Evolutionary conservation across 164 flowering plant genomes (phyloP).

Genomic region (Annona squamosa): DNA sequence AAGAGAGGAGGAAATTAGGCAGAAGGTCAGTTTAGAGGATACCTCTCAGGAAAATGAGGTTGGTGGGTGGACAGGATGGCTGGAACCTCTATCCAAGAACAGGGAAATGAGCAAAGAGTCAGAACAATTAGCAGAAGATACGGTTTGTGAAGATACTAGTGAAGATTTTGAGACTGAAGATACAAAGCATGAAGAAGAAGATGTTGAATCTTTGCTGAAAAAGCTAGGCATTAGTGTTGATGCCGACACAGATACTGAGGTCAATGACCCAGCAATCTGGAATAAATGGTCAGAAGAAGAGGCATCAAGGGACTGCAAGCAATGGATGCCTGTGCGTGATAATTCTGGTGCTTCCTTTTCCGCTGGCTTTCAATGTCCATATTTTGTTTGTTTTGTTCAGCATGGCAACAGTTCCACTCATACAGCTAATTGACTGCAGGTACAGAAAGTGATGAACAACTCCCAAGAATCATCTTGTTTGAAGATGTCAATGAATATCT

Average conservation of each 20-base stretch:
- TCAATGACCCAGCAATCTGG: constrained; percentile 68
- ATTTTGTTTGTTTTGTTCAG: not conserved
- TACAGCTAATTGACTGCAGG: constrained; percentile 15
- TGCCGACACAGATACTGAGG: constrained; percentile 49
- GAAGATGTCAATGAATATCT: constrained; percentile 84
- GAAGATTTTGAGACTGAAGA: constrained; percentile 41
- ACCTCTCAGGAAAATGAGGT: constrained; percentile 34
- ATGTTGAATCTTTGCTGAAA: constrained; percentile 63
- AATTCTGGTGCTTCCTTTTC: constrained; percentile 37
- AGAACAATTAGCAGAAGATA: constrained; percentile 19
- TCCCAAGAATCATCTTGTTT: constrained; percentile 52
- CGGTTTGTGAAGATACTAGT: constrained; percentile 26
- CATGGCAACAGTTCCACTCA: not conserved
- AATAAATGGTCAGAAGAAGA: constrained; percentile 83
- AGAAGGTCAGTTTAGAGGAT: constrained; percentile 43
- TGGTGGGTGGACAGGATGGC: constrained; percentile 99
- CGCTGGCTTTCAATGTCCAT: not conserved
- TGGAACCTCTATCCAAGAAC: constrained; percentile 38
- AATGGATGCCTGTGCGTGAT: constrained; percentile 86
- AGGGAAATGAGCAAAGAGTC: constrained; percentile 15
- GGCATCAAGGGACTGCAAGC: constrained; percentile 48
- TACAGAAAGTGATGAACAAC: constrained; percentile 56
- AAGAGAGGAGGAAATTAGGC: constrained; percentile 82
- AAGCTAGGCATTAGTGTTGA: constrained; percentile 69
- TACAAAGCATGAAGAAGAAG: constrained; percentile 47